phyloP scores from a whole-genome alignment of 306 rosid species.

The Vigna angularis region DNA sequence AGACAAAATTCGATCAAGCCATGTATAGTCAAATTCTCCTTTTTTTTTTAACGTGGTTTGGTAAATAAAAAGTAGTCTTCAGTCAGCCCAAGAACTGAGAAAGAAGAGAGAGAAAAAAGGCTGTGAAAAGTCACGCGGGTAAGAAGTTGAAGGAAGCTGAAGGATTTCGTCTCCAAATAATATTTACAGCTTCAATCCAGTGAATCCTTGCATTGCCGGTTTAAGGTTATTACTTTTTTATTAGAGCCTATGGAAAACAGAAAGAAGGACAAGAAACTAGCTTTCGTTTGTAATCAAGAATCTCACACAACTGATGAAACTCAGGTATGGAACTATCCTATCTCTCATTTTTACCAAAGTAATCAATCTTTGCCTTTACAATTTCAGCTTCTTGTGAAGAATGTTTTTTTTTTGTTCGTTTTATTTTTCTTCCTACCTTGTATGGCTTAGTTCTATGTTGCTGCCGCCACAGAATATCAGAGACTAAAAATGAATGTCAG shows the following conservation, averaged over 20 bases:
- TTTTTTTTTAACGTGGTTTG: neutral
- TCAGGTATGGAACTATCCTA: constrained; percentile 34
- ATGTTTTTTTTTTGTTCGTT: neutral
- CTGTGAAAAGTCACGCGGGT: constrained; percentile 13
- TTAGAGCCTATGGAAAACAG: constrained; percentile 46
- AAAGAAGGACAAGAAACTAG: constrained; percentile 39
- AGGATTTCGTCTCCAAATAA: neutral
- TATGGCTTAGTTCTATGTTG: neutral
- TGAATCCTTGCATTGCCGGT: neutral
- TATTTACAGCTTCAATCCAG: neutral
- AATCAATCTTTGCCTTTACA: neutral
- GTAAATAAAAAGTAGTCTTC: neutral
- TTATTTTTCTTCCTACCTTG: neutral
- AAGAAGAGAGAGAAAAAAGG: neutral
- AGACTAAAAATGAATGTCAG: neutral
- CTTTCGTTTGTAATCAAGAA: constrained; percentile 42
- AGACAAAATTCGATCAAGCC: neutral
- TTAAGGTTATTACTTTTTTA: neutral
- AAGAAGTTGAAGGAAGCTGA: constrained; percentile 40
- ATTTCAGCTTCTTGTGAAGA: neutral
- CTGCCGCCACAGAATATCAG: neutral
- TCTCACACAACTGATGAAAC: constrained; percentile 38
- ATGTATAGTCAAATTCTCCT: neutral
- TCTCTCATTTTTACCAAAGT: constrained; percentile 5
- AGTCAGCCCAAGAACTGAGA: neutral